Base-by-base conservation (phyloP, 202 grass and related monocot species). In the Saccharum hybrid region DNA sequence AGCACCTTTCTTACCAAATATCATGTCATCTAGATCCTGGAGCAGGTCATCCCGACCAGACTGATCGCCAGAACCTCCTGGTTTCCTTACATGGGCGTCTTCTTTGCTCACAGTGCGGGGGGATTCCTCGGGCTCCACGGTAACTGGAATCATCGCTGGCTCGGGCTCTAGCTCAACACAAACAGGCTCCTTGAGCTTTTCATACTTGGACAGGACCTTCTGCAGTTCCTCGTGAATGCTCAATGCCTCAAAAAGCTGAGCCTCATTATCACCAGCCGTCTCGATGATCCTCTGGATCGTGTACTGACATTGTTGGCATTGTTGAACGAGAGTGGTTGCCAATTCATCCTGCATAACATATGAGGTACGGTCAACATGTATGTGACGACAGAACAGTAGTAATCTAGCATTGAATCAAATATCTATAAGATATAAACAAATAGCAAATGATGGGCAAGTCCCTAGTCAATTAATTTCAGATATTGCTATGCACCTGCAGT, bases 261-360 rank as follows among this genome's bases (percentile, higher is more conserved):
- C 89, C 42, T 91, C 90, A 1, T 92, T 87, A 6, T 93, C 92
- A 22, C 90, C 89, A 8, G 92, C 87, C 0, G 61, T 91, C 66
- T 95, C 95, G 0, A 98, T 65, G 31, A 98, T 98, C 90, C 84
- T 95, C 68, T 92, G 90, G 33, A 98, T 86, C 2, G 90, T 88
- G 72, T 90, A 39, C 63, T 93, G 89, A 66, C 89, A 88, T 88
- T 93, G 90, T 69, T 65, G 90, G 80, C 95, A 95, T 83, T 98
- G 95, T 72, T 85, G 87, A 57, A 93, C 89, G 8, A 98, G 88
- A 68, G 92, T 98, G 74, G 67, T 88, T 62, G 90, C 87, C 78
- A 98, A 65, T 31, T 98, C 95, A 85, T 98, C 95, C 95, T 98
- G 92, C 89, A 74, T 62, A 51, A 59, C 6, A 74, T 59, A 39